These are phyloP conservation scores for Aeminium ludgeri DNA, from an alignment of 495 filamentous ascomycete species.

Conservation along the genomic window DNA sequence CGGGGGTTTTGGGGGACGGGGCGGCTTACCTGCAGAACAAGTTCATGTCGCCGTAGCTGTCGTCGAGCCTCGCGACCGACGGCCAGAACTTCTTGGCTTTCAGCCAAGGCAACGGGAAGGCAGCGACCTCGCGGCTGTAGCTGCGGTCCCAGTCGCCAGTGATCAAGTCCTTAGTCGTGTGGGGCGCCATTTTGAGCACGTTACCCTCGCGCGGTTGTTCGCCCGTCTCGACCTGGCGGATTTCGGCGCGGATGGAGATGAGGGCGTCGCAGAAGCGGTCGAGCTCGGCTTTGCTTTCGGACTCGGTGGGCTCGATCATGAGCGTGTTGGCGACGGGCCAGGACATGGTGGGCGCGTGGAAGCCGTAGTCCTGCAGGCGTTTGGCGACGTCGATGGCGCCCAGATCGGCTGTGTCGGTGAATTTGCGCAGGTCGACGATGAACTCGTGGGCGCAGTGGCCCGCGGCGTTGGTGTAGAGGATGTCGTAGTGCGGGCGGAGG, in stretches of 20 bases:
- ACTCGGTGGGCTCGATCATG: slow-evolving; percentile 98
- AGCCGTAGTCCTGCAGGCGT: slow-evolving; percentile 93
- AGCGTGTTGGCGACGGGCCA: slow-evolving; percentile 94
- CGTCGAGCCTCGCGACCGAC: slow-evolving; percentile 71
- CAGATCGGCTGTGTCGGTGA: slow-evolving; percentile 70
- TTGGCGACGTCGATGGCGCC: slow-evolving; percentile 97
- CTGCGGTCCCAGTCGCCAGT: slow-evolving; percentile 55
- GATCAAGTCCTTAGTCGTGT: slow-evolving; percentile 71
- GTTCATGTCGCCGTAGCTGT: slow-evolving; percentile 30
- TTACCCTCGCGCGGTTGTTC: slow-evolving; percentile 64
- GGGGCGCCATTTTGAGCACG: slow-evolving; percentile 82
- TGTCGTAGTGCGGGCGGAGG: slow-evolving; percentile 74
- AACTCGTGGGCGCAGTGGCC: slow-evolving; percentile 95
- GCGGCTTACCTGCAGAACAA: slow-evolving; percentile 19
- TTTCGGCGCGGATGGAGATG: slow-evolving; percentile 77
- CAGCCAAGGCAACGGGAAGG: slow-evolving; percentile 73
- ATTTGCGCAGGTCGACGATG: slow-evolving; percentile 76
- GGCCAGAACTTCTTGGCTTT: slow-evolving; percentile 99
- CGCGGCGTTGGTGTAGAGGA: slow-evolving; percentile 80
- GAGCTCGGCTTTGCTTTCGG: slow-evolving; percentile 80
- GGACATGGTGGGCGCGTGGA: slow-evolving; percentile 96
- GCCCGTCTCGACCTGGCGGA: slow-evolving; percentile 69
- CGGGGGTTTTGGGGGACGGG: background rate
- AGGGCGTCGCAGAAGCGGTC: slow-evolving; percentile 91
- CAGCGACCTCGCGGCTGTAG: slow-evolving; percentile 69